Percentiles rank a stretch among this genome's conserved stretches.
phyloP scores from a whole-genome alignment of 2,329 filamentous ascomycete species.

The Stagonosporopsis vannaccii region DNA sequence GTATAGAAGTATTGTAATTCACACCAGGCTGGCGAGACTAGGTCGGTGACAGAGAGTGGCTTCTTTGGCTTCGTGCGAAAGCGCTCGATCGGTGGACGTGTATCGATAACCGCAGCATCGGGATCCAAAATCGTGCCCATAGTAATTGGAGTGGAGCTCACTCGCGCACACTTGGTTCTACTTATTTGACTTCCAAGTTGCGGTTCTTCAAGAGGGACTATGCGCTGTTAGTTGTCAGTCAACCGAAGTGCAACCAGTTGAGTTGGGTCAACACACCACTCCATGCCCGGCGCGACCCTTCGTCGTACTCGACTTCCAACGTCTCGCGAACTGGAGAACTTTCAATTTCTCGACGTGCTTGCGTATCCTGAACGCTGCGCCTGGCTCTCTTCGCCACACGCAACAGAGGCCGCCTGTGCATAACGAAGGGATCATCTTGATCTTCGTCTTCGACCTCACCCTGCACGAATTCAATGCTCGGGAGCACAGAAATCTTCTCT shows the following conservation, averaged over 20 bases:
- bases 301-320: constrained; percentile 55
- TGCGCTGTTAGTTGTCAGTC: constrained; percentile 52
- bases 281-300: constrained; percentile 45
- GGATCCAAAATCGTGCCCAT: constrained; percentile 1
- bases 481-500: constrained; percentile 20
- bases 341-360: constrained; percentile 13
- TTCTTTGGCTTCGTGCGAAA: constrained; percentile 81
- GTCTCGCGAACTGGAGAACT: constrained; percentile 35
- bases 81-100: constrained; percentile 72
- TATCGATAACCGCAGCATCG: constrained; percentile 41
- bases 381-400: constrained; percentile 24
- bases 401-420: constrained; percentile 35
- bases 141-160: neutral
- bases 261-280: constrained; percentile 34
- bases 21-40: constrained; percentile 92
- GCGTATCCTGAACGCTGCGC: neutral
- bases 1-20: constrained; percentile 93
- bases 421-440: constrained; percentile 56
- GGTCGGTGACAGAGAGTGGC: constrained; percentile 84
- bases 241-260: neutral
- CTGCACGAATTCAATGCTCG: constrained; percentile 34
- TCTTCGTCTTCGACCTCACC: constrained; percentile 31
- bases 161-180: neutral
- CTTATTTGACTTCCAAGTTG: constrained; percentile 4
- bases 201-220: constrained; percentile 42